Percentiles rank a stretch among this genome's conserved stretches.
These are phyloP conservation scores for Flaveria floridana DNA, from an alignment of 140 eudicot genomes.

Conservation along the genomic window DNA sequence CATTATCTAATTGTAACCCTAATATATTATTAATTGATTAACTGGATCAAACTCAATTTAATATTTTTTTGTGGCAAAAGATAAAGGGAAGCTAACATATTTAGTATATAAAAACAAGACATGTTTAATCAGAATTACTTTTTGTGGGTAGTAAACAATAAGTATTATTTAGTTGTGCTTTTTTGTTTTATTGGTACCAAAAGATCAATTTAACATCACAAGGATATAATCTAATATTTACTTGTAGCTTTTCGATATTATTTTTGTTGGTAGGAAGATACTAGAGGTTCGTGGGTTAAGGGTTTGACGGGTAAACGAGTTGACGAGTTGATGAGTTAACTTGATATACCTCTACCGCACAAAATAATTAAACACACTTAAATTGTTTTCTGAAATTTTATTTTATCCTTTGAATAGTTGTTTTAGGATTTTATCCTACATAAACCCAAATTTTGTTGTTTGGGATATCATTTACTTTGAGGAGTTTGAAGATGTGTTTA, in stretches of 20 bases:
- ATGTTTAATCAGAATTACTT: slow-evolving; percentile 22
- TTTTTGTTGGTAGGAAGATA: neutral
- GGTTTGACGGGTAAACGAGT: neutral
- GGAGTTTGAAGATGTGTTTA: neutral
- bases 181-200: slow-evolving; percentile 24
- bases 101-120: slow-evolving; percentile 17
- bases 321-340: neutral
- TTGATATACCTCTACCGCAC: too few relatives aligned
- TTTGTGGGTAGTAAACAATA: slow-evolving; percentile 37
- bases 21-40: neutral
- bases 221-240: slow-evolving; percentile 15
- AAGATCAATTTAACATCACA: slow-evolving; percentile 1
- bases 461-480: neutral
- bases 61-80: neutral
- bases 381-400: neutral
- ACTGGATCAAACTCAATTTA: neutral
- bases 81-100: neutral
- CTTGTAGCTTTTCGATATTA: slow-evolving; percentile 1
- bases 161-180: slow-evolving; percentile 19
- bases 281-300: neutral
- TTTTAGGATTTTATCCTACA: neutral
- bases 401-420: neutral
- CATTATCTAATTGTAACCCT: too few relatives aligned
- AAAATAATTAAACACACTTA: neutral
- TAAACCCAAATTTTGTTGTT: neutral